These are phyloP conservation scores for Pyrenula aspistea DNA, from an alignment of 495 filamentous ascomycete genomes.

Conservation along the genomic window DNA sequence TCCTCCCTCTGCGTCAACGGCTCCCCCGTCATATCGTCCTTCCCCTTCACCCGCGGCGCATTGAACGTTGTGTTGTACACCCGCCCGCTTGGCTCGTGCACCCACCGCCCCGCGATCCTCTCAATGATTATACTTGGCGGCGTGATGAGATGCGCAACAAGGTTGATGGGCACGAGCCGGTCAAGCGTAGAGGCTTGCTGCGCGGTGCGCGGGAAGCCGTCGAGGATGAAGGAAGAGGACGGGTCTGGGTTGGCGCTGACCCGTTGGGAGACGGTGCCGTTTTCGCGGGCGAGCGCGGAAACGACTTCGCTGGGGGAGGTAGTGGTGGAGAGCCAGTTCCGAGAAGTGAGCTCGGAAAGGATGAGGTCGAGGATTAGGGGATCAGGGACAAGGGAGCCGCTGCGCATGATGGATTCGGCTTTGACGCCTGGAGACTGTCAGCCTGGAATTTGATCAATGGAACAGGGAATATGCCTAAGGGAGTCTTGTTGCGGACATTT, in stretches of 20 bases:
- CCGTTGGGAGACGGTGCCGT: constrained; percentile 9
- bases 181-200: constrained; percentile 68
- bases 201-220: constrained; percentile 89
- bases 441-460: background rate
- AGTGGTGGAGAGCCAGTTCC: constrained; percentile 60
- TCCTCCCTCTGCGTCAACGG: constrained; percentile 68
- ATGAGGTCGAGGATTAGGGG: constrained; percentile 87
- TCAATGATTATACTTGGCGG: constrained; percentile 65
- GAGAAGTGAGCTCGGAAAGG: constrained; percentile 66
- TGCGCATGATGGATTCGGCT: constrained; percentile 77
- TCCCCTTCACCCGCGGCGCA: constrained; percentile 63
- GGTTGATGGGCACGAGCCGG: constrained; percentile 74
- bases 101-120: constrained; percentile 82
- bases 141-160: constrained; percentile 53
- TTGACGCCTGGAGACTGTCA: constrained; percentile 68
- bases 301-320: constrained; percentile 19
- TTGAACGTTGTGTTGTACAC: constrained; percentile 94
- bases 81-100: constrained; percentile 82
- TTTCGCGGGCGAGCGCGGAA: constrained; percentile 5
- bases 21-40: constrained; percentile 89
- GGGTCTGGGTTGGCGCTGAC: constrained; percentile 31
- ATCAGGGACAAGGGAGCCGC: constrained; percentile 76
- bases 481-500: constrained; percentile 79
- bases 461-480: constrained; percentile 51
- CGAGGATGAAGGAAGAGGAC: constrained; percentile 80